Evolutionary conservation across 768 basidiomycete genomes (phyloP).

Genomic region (Filobasidium floriforme): DNA sequence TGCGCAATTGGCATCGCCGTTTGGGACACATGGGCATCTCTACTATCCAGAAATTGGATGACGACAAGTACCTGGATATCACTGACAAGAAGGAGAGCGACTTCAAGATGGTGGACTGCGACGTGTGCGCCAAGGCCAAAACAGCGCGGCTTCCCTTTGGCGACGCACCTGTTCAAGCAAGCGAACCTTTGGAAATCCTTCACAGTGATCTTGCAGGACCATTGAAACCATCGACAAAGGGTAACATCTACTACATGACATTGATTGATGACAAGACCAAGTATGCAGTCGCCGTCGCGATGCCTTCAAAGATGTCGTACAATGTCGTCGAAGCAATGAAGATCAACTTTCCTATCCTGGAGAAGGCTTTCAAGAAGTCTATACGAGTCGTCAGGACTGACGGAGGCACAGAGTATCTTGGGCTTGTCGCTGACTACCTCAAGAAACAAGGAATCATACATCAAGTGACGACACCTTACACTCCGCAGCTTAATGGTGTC

Average conservation of each 20-base stretch:
- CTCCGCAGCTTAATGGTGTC: conserved; percentile 21
- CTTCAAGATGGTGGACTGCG: conserved; percentile 9
- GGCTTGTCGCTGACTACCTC: background rate
- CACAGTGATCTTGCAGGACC: conserved; percentile 11
- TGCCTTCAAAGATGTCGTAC: too few species aligned
- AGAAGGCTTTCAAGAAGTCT: conserved; percentile 5
- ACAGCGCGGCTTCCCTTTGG: conserved; percentile 9
- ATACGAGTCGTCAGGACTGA: conserved; percentile 24
- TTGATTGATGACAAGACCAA: conserved; percentile 17
- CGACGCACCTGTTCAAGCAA: conserved; percentile 16
- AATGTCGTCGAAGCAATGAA: too few species aligned
- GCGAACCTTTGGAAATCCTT: conserved; percentile 1
- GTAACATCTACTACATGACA: conserved; percentile 4
- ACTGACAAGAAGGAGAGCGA: background rate
- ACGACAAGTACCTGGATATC: background rate
- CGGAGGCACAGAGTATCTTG: conserved; percentile 22
- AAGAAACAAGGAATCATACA: conserved; percentile 11
- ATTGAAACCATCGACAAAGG: background rate
- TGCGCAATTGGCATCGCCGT: background rate
- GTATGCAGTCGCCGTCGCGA: too few species aligned
- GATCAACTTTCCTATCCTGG: too few species aligned
- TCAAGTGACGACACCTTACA: conserved; percentile 22
- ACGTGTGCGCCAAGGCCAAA: conserved; percentile 5
- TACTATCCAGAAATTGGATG: background rate
- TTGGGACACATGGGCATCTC: conserved; percentile 5